Conservation (phyloP, 352 stramenopile species). For the Phytophthora constricta region DNA sequence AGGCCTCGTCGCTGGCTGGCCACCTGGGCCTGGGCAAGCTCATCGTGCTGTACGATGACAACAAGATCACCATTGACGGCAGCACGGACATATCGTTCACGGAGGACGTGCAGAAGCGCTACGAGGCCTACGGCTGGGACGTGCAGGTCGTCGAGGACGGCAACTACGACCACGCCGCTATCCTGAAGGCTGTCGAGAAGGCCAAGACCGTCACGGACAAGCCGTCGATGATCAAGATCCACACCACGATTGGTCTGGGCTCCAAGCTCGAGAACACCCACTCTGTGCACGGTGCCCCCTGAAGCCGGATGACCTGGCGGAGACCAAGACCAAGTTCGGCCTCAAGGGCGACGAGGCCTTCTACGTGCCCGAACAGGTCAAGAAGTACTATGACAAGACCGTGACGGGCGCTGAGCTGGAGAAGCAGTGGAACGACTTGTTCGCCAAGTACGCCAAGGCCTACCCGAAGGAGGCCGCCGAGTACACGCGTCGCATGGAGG, state of each 20-base stretch:
- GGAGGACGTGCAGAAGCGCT: conserved; percentile 97
- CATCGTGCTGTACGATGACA: conserved; percentile 99
- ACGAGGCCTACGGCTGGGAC: conserved; percentile 99
- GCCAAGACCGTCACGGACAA: conserved; percentile 96
- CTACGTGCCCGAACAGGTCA: conserved; percentile 93
- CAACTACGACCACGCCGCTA: conserved; percentile 92
- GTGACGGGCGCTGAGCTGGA: conserved; percentile 72
- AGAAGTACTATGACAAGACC: conserved; percentile 92
- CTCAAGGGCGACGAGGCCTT: conserved; percentile 95
- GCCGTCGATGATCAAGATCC: conserved; percentile 99
- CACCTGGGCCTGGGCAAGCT: conserved; percentile 98
- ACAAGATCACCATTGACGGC: conserved; percentile 99
- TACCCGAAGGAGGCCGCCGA: conserved; percentile 95
- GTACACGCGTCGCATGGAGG: conserved; percentile 93
- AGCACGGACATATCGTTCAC: conserved; percentile 97
- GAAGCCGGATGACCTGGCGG: conserved; percentile 93
- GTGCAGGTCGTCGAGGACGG: conserved; percentile 95
- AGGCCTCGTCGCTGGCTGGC: conserved; percentile 96
- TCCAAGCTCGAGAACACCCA: conserved; percentile 94
- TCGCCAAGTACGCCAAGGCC: conserved; percentile 90
- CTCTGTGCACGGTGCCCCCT: conserved; percentile 97
- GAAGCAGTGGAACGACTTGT: conserved; percentile 92
- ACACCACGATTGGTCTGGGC: conserved; percentile 97
- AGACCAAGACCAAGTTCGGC: conserved; percentile 92
- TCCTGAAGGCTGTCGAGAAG: conserved; percentile 93